Conservation (phyloP, 2,329 filamentous ascomycete species). For the Ceratocystis destructans region DNA sequence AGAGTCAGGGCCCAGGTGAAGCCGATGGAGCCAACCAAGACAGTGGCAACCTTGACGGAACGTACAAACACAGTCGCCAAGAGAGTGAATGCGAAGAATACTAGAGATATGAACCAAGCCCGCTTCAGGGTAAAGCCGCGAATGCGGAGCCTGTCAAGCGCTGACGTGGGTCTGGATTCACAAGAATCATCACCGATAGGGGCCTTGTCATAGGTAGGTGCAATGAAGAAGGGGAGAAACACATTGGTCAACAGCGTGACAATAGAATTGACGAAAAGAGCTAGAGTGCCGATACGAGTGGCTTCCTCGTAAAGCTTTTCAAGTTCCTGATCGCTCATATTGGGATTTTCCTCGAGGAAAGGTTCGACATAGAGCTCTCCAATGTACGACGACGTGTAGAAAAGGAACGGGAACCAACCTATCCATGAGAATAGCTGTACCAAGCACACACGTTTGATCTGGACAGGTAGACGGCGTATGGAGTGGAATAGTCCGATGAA, state of each 20-base stretch:
- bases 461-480: conserved; percentile 63
- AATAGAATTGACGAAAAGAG: conserved; percentile 75
- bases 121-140: conserved; percentile 75
- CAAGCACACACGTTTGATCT: conserved; percentile 68
- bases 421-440: conserved; percentile 84
- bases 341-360: conserved; percentile 59
- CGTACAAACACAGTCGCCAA: conserved; percentile 68
- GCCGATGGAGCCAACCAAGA: conserved; percentile 67
- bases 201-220: conserved; percentile 54
- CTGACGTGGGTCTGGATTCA: conserved; percentile 25
- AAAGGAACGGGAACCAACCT: conserved; percentile 89
- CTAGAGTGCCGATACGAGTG: conserved; percentile 77
- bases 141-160: conserved; percentile 54
- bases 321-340: conserved; percentile 63
- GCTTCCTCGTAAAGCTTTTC: conserved; percentile 70
- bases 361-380: conserved; percentile 86
- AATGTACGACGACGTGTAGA: conserved; percentile 89
- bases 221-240: conserved; percentile 71
- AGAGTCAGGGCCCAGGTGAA: conserved; percentile 86
- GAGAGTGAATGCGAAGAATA: conserved; percentile 74
- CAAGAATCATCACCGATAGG: conserved; percentile 10
- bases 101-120: conserved; percentile 70
- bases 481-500: conserved; percentile 66
- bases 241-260: conserved; percentile 72
- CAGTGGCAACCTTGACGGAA: conserved; percentile 56